phyloP scores from a whole-genome alignment of 352 stramenopile genomes.

The Phytophthora tubulina region DNA sequence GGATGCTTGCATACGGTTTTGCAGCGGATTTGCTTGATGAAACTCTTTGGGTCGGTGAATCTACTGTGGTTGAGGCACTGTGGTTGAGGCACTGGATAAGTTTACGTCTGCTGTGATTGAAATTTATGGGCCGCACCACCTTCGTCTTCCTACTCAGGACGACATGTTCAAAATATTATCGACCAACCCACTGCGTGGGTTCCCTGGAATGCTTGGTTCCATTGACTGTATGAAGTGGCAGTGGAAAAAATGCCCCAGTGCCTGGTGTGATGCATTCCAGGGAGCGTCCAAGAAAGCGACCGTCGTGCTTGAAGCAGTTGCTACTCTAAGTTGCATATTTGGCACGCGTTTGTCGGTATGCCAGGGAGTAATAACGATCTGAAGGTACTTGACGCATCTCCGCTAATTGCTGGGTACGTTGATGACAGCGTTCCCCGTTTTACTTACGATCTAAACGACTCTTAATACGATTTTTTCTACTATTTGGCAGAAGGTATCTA shows the following conservation, averaged over 20 bases:
- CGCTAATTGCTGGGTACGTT: constrained; percentile 3
- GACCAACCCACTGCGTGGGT: not conserved
- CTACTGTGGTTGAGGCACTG: too few relatives aligned
- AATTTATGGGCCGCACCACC: not conserved
- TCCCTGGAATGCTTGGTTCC: constrained; percentile 4
- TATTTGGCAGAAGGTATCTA: constrained; percentile 18
- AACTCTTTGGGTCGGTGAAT: not conserved
- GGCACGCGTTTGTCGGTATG: constrained; percentile 21
- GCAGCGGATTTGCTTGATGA: constrained; percentile 4
- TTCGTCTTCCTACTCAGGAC: not conserved
- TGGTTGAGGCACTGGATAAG: too few relatives aligned
- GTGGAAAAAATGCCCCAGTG: constrained; percentile 27
- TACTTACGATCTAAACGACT: constrained; percentile 6
- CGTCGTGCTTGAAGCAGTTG: constrained; percentile 17
- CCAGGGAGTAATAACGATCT: constrained; percentile 12
- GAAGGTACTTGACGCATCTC: constrained; percentile 8
- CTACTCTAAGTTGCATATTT: constrained; percentile 2
- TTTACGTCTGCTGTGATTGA: not conserved
- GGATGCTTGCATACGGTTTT: constrained; percentile 5
- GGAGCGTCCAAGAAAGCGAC: not conserved
- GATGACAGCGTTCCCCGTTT: not conserved
- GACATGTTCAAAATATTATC: too few relatives aligned
- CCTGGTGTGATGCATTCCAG: constrained; percentile 16
- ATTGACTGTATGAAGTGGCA: constrained; percentile 19
- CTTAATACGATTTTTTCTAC: constrained; percentile 7